Evolutionary conservation across 129 eudicot species (phyloP).

Genomic region (Flaveria ramosissima): DNA sequence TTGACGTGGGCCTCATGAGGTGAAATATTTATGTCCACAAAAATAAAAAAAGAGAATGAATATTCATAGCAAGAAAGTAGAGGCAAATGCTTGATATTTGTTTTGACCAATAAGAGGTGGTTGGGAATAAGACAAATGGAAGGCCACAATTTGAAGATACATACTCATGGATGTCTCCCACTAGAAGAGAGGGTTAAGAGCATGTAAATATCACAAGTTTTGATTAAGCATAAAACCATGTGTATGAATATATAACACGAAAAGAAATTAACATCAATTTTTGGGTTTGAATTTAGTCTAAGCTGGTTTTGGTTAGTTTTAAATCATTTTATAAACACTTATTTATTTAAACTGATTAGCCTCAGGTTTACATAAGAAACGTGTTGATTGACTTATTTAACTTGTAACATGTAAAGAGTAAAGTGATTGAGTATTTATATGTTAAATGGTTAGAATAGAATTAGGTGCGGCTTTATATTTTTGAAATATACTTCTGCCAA

Average conservation of each 20-base stretch:
- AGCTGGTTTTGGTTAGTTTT: not conserved
- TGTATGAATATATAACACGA: not conserved
- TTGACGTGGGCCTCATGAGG: slow-evolving; percentile 5
- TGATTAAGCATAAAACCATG: not conserved
- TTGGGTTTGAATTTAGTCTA: not conserved
- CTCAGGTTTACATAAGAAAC: not conserved
- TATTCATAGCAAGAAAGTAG: slow-evolving; percentile 4
- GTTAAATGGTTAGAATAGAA: too few species aligned
- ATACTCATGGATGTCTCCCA: not conserved
- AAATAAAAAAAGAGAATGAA: not conserved
- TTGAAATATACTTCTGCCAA: too few species aligned
- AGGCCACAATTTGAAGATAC: not conserved
- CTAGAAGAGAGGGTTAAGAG: not conserved
- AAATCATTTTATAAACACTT: not conserved
- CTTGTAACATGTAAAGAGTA: too few species aligned
- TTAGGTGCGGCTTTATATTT: too few species aligned
- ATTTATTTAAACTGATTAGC: not conserved
- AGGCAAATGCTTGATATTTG: slow-evolving; percentile 8
- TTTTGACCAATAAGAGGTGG: not conserved
- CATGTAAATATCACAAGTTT: not conserved
- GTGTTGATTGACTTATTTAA: too few species aligned
- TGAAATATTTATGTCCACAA: slow-evolving; percentile 2
- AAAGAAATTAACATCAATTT: not conserved
- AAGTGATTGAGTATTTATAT: too few species aligned
- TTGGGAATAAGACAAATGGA: slow-evolving; percentile 7